Evolutionary conservation across 805 yeast genomes (phyloP).

Genomic region (Martiniozyma abietophila): DNA sequence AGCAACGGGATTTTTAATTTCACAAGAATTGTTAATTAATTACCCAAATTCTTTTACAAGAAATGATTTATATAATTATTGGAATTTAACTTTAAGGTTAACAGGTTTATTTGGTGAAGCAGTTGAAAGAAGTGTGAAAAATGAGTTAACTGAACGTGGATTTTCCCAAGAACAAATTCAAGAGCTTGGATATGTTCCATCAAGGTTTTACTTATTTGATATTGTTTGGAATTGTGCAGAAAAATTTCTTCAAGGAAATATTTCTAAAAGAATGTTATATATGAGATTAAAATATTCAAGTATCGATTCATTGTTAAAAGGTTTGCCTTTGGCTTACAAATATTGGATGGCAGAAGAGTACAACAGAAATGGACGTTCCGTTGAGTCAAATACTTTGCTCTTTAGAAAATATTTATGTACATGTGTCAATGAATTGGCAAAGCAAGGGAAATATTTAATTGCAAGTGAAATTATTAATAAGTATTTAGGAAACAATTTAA

Average conservation of each 20-base stretch:
- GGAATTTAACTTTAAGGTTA: constrained; percentile 21
- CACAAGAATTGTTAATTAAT: neutral
- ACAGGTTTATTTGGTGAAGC: constrained; percentile 19
- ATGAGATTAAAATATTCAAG: constrained; percentile 18
- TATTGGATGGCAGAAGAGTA: constrained; percentile 6
- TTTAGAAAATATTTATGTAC: constrained; percentile 16
- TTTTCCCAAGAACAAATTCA: constrained; percentile 6
- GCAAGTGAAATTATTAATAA: constrained; percentile 22
- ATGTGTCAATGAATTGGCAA: constrained; percentile 17
- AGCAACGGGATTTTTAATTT: constrained; percentile 13
- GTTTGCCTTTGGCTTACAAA: constrained; percentile 17
- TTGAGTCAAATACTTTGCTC: constrained; percentile 16
- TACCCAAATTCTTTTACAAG: neutral
- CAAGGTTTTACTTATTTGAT: constrained; percentile 20
- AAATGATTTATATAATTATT: constrained; percentile 12
- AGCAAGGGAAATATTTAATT: constrained; percentile 17
- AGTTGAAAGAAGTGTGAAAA: constrained; percentile 15
- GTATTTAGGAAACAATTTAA: constrained; percentile 17
- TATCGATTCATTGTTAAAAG: constrained; percentile 16
- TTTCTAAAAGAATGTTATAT: constrained; percentile 17
- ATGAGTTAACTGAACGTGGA: constrained; percentile 11
- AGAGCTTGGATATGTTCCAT: too few species aligned
- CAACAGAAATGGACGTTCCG: constrained; percentile 8
- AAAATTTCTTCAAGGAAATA: constrained; percentile 7
- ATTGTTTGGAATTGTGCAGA: constrained; percentile 18